Percentiles rank a stretch among this genome's conserved stretches.
phyloP scores from a whole-genome alignment of 2,329 filamentous ascomycete species.

The Ilyonectria destructans region DNA sequence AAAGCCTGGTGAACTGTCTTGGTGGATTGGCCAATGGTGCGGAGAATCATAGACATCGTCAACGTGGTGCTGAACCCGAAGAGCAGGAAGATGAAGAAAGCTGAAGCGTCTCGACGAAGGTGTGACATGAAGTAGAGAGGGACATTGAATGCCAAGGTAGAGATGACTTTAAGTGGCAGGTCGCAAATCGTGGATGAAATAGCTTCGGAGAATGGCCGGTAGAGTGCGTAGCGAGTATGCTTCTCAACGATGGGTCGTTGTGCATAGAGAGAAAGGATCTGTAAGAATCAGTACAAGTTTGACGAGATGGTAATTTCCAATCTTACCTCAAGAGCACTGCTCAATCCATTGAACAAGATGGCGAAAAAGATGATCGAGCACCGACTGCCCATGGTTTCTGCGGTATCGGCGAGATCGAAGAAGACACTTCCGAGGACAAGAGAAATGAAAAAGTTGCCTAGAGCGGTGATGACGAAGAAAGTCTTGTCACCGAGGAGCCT shows the following conservation, averaged over 20 bases:
- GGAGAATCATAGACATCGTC: constrained; percentile 62
- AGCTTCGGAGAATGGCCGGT: constrained; percentile 53
- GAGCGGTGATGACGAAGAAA: constrained; percentile 32
- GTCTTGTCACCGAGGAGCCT: constrained; percentile 40
- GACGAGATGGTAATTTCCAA: neutral
- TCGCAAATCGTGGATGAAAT: constrained; percentile 56
- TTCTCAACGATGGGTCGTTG: constrained; percentile 55
- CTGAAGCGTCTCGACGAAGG: constrained; percentile 59
- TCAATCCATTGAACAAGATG: constrained; percentile 66
- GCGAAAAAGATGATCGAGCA: constrained; percentile 67
- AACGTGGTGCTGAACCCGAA: constrained; percentile 58
- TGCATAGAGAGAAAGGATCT: constrained; percentile 51
- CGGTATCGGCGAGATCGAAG: constrained; percentile 60
- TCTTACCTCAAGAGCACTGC: constrained; percentile 50
- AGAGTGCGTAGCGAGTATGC: constrained; percentile 54
- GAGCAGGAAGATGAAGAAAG: constrained; percentile 64
- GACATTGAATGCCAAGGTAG: constrained; percentile 59
- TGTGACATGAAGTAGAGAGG: constrained; percentile 66
- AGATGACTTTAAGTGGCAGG: constrained; percentile 58
- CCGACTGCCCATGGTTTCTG: constrained; percentile 61
- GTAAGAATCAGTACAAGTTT: constrained; percentile 47
- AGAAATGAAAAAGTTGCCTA: constrained; percentile 60
- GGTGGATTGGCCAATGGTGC: constrained; percentile 56
- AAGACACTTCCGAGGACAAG: constrained; percentile 68
- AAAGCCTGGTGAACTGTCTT: constrained; percentile 66